Base-by-base conservation (phyloP, 805 yeast genomes). In the Metschnikowia henanensis region DNA sequence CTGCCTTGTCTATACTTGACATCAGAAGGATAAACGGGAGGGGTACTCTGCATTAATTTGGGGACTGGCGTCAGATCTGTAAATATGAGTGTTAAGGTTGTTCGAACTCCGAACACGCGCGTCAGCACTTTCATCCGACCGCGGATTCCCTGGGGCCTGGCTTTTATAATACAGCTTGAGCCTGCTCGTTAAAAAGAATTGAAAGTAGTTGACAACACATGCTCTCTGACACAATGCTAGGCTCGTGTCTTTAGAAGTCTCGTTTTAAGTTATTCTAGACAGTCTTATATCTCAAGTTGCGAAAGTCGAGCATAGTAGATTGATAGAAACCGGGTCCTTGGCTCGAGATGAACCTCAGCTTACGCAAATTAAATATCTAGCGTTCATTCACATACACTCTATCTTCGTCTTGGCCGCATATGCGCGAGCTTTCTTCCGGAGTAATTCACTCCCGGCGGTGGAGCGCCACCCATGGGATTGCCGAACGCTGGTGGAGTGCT, bases 1-100 rank as follows among this genome's bases (percentile, higher is more conserved):
- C 75, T 57, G 5, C 70, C 73, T 5, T 67, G 65, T 35, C 72
- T 59, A 45, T 53, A 67, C 12, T 53, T 41, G 30, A 61, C 57
- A 6, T 50, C 30, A 9, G 57, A 53, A 6, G 57, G 57, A 45
- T 53, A 53, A 4, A 53, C 57, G 9, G 45, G 30, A 9, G 57
- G 55, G 13, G 17, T 37, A 5, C 30, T 13, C 12, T 19, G n/a
- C 41, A 38, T 38, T 18, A 28, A 28, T 10, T 13, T n/a, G 13
- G 15, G 6, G 30, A 12, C 13, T n/a, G 16, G 30, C 6, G 3
- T n/a, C 30, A 4, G 30, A 28, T 28, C 17, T 28, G 30, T 3
- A 28, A 28, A 28, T n/a, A n/a, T n/a, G n/a, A n/a, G n/a, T n/a
- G n/a, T n/a, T n/a, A n/a, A n/a, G n/a, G n/a, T n/a, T n/a, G n/a